These are phyloP conservation scores for Suzukiozyma palmioleophila DNA, from an alignment of 1,139 yeast genomes.

Conservation along the genomic window DNA sequence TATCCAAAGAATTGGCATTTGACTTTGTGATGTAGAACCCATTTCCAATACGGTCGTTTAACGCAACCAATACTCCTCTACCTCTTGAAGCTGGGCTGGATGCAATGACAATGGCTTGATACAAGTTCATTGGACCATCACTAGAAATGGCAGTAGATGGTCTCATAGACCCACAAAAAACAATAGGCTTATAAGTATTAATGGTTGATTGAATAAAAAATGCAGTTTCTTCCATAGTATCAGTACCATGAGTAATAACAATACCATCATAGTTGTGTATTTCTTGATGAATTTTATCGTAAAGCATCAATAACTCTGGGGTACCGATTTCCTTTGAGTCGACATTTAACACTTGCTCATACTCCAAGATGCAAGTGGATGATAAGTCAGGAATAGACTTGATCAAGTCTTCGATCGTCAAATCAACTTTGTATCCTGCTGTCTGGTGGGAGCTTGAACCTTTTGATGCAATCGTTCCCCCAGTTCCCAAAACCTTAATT, in stretches of 20 bases:
- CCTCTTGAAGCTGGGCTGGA: constrained; percentile 45
- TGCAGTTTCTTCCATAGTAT: constrained; percentile 68
- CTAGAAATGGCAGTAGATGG: constrained; percentile 67
- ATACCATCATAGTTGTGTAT: constrained; percentile 48
- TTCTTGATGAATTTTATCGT: constrained; percentile 41
- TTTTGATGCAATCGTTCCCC: constrained; percentile 71
- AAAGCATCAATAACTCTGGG: constrained; percentile 27
- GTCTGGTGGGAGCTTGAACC: constrained; percentile 54
- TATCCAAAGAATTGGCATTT: constrained; percentile 64
- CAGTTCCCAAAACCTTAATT: constrained; percentile 63
- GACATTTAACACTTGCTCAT: constrained; percentile 61
- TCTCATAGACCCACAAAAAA: constrained; percentile 69
- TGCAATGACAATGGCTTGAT: constrained; percentile 66
- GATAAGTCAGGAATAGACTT: constrained; percentile 59
- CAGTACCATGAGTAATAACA: constrained; percentile 72
- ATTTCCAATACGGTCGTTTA: constrained; percentile 64
- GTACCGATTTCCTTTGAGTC: constrained; percentile 62
- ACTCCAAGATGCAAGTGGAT: constrained; percentile 51
- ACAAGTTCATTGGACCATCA: constrained; percentile 70
- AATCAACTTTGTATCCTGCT: constrained; percentile 65
- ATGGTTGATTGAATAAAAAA: constrained; percentile 61
- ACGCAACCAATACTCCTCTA: constrained; percentile 60
- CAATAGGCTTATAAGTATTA: constrained; percentile 55
- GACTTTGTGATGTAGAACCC: constrained; percentile 69
- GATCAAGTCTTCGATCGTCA: constrained; percentile 59